Evolutionary conservation across 345 rosid species (phyloP), one percentile per base, ranked within the genome.

Genomic region (Mercurialis annua): DNA sequence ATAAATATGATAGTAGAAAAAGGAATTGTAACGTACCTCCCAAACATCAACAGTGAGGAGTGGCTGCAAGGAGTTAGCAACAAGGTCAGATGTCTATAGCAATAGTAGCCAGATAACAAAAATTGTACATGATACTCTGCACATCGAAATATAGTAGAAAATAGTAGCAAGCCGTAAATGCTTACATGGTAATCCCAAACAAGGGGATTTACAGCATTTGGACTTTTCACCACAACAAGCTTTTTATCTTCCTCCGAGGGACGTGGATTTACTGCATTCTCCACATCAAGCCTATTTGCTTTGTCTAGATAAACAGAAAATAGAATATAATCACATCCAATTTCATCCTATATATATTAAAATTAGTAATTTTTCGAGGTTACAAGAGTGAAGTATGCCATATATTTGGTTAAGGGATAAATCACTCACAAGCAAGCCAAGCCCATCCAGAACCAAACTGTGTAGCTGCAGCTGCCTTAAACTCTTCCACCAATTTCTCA

Each of bases 361-460:
- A 67, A 9, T 58, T 49, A 11, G n/a, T 20, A 1, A 16, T 7
- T n/a, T n/a, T 20, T 10, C 36, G 18, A 40, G 16, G n/a, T n/a
- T n/a, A 63, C 36, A 49, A 29, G 21, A 60, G 62, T 33, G n/a
- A 67, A 56, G 48, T 61, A 50, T 38, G 44, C 3, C 48, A 23
- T 66, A 12, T n/a, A n/a, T n/a, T n/a, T n/a, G n/a, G n/a, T 26
- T 53, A 30, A 59, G 29, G 7, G 50, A 33, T 47, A 51, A 38
- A 54, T 64, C 63, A 79, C 95, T 74, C 52, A 89, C 98, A 89
- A 52, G 83, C 94, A 72, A 93, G 96, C 97, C 98, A 93, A 48
- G 90, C 88, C 96, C 97, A 90, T 69, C 97, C 98, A 17, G 97
- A 89, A 76, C 97, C 99, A 85, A 85, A 93, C 71, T 93, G 86